Evolutionary conservation across 2,329 filamentous ascomycete genomes (phyloP), one percentile per base, ranked within the genome.

Genomic region (Sporothrix globosa): DNA sequence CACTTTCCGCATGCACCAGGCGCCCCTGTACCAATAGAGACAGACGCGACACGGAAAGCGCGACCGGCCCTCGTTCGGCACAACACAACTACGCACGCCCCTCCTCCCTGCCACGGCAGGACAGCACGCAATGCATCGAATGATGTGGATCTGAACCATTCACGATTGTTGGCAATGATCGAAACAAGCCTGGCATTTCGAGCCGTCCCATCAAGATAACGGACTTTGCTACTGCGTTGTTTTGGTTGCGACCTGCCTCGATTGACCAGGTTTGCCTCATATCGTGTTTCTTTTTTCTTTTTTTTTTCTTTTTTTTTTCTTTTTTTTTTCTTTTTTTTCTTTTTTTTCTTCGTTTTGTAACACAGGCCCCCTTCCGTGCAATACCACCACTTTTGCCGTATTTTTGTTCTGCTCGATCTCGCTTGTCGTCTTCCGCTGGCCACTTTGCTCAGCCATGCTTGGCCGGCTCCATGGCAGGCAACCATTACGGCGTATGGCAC

Each of bases 401-500:
- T 34, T 50, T 50, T 4, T 30, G 14, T 66, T 34, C 14, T 41
- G 34, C 44, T 65, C 14, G 4, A 19, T 44, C 14, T 24, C 34
- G 14, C n/a, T 63, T 30, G 1, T 24, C 56, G 21, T 60, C 27
- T 27, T 34, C 50, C 56, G 11, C 7, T 24, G 13, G 27, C 13
- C 2, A 21, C n/a, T 17, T 13, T 13, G 30, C 39, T 17, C 5
- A n/a, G 41, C 60, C 27, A 68, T 60, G 54, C 67, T 30, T 19
- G 53, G 24, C 58, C 58, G 41, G 27, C 19, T 44, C 21, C 65
- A 73, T 73, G 72, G 71, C 71, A 7, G 50, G 44, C 58, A 71
- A 71, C 34, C 63, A 41, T n/a, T 34, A 69, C 19, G 71, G 72
- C n/a, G 56, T 69, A 21, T 73, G 73, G 72, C 68, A 72, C 27